These are phyloP conservation scores for Skeletonema potamos DNA, from an alignment of 108 stramenopile species.

Conservation along the genomic window DNA sequence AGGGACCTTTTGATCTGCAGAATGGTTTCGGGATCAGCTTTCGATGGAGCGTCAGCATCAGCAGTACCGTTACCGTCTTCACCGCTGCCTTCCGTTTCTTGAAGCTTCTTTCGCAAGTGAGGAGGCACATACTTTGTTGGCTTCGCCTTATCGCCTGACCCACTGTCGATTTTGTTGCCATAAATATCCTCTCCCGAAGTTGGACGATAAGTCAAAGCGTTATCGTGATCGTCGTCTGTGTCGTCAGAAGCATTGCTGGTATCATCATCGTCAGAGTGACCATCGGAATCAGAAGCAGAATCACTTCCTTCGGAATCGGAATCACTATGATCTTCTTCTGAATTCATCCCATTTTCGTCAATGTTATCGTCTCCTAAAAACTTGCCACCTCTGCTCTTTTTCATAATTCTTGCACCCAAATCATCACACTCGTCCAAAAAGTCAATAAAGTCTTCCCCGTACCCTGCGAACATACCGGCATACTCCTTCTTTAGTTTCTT, in stretches of 20 bases:
- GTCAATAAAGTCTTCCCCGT: conserved; percentile 82
- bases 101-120: conserved; percentile 61
- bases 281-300: conserved; percentile 21
- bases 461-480: conserved; percentile 50
- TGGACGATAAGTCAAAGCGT: conserved; percentile 80
- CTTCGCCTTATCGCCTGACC: conserved; percentile 2
- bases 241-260: conserved; percentile 13
- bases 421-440: conserved; percentile 73
- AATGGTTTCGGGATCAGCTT: conserved; percentile 34
- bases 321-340: conserved; percentile 24
- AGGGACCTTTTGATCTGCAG: conserved; percentile 66
- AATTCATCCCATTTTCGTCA: conserved; percentile 29
- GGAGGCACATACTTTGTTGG: conserved; percentile 83
- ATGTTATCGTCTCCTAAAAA: conserved; percentile 6
- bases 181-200: conserved; percentile 92
- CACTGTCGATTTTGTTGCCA: conserved; percentile 69
- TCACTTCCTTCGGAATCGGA: conserved; percentile 24
- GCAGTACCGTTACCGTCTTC: conserved; percentile 1
- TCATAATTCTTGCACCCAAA: conserved; percentile 45
- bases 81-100: conserved; percentile 11
- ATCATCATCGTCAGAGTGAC: conserved; percentile 28
- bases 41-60: not conserved
- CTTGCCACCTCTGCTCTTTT: not conserved
- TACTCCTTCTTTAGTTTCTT: conserved; percentile 44
- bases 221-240: conserved; percentile 57